Evolutionary conservation across 169 alveolate species (phyloP).

Genomic region (Plasmodium vivax): DNA sequence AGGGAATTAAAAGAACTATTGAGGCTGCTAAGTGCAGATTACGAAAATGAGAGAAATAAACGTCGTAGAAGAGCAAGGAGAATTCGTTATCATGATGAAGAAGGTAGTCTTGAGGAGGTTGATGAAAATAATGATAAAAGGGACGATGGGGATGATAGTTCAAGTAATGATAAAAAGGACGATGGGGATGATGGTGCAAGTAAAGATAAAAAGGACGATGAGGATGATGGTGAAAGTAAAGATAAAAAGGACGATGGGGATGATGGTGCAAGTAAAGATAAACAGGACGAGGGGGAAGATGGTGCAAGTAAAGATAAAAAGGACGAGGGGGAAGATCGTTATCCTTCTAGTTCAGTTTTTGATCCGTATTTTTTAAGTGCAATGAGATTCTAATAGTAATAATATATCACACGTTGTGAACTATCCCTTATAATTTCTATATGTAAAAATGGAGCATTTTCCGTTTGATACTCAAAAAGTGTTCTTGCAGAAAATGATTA

Average conservation of each 20-base stretch:
- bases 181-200: not conserved
- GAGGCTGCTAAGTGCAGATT: not conserved
- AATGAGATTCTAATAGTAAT: not conserved
- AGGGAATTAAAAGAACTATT: not conserved
- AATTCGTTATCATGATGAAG: not conserved
- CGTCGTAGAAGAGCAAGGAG: not conserved
- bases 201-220: not conserved
- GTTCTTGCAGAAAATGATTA: not conserved
- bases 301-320: not conserved
- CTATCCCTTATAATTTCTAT: not conserved
- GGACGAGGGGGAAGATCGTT: too few relatives aligned
- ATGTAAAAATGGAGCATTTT: not conserved
- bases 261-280: not conserved
- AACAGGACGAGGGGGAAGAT: not conserved
- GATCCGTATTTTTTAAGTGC: too few relatives aligned
- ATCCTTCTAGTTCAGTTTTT: not conserved
- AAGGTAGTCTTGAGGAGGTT: not conserved
- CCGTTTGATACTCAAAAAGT: not conserved
- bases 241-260: not conserved
- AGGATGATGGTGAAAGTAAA: not conserved
- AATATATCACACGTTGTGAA: not conserved
- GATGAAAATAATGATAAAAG: not conserved
- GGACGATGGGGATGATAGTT: not conserved
- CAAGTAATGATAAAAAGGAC: not conserved
- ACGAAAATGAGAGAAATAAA: fast-evolving